These are phyloP conservation scores for Aspergillus sp. DNA, from an alignment of 2,329 filamentous ascomycete genomes.

Conservation along the genomic window DNA sequence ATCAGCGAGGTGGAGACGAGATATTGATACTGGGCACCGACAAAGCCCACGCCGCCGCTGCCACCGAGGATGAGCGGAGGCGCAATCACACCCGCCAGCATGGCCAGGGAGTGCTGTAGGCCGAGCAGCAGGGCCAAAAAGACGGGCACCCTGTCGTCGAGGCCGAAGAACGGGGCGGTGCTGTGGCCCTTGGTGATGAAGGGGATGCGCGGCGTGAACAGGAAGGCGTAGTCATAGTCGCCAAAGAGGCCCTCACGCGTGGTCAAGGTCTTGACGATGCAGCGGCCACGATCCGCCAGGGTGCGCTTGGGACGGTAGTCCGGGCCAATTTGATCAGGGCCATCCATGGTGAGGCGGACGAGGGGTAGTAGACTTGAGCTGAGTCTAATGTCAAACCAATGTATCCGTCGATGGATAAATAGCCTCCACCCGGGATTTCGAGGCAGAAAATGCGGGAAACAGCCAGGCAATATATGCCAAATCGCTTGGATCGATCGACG, in stretches of 20 bases:
- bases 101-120: constrained; percentile 68
- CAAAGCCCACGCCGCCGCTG: background rate
- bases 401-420: no score
- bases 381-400: no score
- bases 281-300: background rate
- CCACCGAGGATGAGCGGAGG: constrained; percentile 8
- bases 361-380: no score
- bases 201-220: constrained; percentile 78
- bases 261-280: background rate
- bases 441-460: no score
- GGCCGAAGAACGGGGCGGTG: constrained; percentile 67
- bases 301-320: background rate
- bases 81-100: constrained; percentile 53
- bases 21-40: constrained; percentile 58
- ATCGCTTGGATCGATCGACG: no score
- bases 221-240: constrained; percentile 84
- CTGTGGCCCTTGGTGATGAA: constrained; percentile 68
- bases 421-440: no score
- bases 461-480: no score
- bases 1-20: constrained; percentile 69
- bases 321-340: background rate
- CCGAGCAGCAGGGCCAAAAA: constrained; percentile 66
- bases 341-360: background rate
- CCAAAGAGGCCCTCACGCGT: constrained; percentile 72
- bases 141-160: constrained; percentile 68